A percentile compares a stretch with the other conserved stretches of the same genome.
phyloP scores from a whole-genome alignment of 306 rosid genomes.

The Sechiopsis laciniata region DNA sequence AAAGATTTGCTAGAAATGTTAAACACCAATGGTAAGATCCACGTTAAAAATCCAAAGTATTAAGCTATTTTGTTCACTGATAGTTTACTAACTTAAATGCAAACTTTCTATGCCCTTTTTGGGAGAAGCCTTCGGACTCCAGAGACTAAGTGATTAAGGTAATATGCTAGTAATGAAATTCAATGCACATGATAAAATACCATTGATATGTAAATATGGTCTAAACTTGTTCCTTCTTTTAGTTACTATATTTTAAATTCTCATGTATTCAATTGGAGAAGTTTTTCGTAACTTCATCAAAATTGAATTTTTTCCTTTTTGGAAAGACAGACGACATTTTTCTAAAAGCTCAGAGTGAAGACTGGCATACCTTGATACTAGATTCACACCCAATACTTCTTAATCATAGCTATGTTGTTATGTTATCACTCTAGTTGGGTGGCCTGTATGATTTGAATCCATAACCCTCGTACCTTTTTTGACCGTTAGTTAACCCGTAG shows the following conservation, averaged over 20 bases:
- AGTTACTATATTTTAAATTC: neutral
- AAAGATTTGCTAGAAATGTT: neutral
- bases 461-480: too few relatives aligned
- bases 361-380: too few relatives aligned
- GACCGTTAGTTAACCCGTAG: too few relatives aligned
- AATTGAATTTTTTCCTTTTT: too few relatives aligned
- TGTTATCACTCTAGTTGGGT: neutral
- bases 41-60: neutral
- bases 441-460: too few relatives aligned
- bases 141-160: neutral
- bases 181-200: neutral
- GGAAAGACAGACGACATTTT: too few relatives aligned
- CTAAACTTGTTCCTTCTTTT: neutral
- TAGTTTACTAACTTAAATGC: neutral
- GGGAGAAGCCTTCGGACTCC: neutral
- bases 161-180: neutral
- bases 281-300: conserved; percentile 1
- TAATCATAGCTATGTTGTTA: neutral
- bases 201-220: neutral
- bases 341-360: too few relatives aligned
- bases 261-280: neutral
- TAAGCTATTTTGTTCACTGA: neutral
- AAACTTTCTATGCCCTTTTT: neutral
- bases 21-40: too few relatives aligned
- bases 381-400: too few relatives aligned